phyloP scores from a whole-genome alignment of 2,329 filamentous ascomycete species.

The Clarireedia homoeocarpa region DNA sequence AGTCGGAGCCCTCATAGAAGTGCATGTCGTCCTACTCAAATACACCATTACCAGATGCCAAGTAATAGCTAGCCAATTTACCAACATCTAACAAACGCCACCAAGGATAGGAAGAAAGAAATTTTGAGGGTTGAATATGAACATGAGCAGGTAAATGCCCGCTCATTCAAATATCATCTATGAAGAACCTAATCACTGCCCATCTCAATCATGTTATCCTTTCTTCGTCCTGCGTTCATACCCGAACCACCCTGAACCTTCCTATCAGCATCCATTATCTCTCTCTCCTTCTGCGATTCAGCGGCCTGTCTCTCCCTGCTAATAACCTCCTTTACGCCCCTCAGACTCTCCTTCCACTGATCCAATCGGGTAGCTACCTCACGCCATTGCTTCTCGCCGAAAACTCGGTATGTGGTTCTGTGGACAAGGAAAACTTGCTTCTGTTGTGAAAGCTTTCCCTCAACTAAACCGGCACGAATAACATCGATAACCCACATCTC shows the following conservation, averaged over 20 bases:
- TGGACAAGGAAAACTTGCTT: constrained; percentile 92
- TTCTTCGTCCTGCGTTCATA: constrained; percentile 37
- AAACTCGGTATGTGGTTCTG: constrained; percentile 91
- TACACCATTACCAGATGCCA: constrained; percentile 28
- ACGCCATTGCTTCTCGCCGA: constrained; percentile 96
- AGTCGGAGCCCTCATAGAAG: too few relatives aligned
- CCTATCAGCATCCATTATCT: constrained; percentile 62
- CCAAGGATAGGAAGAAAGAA: constrained; percentile 7
- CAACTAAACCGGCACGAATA: constrained; percentile 88
- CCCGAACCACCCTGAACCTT: constrained; percentile 37
- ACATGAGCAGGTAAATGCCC: not conserved
- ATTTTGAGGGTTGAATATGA: constrained; percentile 14
- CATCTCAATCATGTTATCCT: constrained; percentile 30
- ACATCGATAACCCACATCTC: constrained; percentile 99
- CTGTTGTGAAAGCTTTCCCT: constrained; percentile 92
- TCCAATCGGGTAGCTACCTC: constrained; percentile 87
- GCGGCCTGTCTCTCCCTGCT: constrained; percentile 75
- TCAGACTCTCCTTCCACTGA: constrained; percentile 79
- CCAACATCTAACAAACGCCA: constrained; percentile 24
- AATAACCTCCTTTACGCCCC: constrained; percentile 70
- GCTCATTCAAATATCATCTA: not conserved
- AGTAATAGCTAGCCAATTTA: constrained; percentile 21
- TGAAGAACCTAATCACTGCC: constrained; percentile 26
- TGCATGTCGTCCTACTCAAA: too few relatives aligned
- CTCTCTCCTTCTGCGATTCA: constrained; percentile 68